phyloP scores from a whole-genome alignment of 1,139 yeast genomes.

The Suhomyces atakaporum region DNA sequence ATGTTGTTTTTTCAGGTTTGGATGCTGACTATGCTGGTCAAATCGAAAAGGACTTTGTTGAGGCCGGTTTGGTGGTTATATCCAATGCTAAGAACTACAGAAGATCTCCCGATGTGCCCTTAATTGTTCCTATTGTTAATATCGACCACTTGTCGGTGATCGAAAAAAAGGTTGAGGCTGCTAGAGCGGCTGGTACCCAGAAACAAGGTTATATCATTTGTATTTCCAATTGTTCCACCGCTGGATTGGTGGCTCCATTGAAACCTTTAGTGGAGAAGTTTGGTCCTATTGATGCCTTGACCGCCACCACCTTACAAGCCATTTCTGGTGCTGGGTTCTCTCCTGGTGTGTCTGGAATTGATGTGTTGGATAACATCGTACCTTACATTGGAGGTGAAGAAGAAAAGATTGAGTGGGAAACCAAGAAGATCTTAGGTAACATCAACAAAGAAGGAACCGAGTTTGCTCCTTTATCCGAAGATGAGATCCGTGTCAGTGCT shows the following conservation, averaged over 20 bases:
- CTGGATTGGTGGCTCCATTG: slow-evolving; percentile 95
- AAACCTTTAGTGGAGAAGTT: slow-evolving; percentile 85
- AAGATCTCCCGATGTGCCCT: slow-evolving; percentile 83
- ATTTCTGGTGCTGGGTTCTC: slow-evolving; percentile 98
- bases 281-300: slow-evolving; percentile 85
- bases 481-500: slow-evolving; percentile 84
- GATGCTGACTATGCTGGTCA: slow-evolving; percentile 94
- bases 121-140: slow-evolving; percentile 93
- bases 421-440: slow-evolving; percentile 85
- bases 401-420: slow-evolving; percentile 98
- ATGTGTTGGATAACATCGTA: slow-evolving; percentile 88
- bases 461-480: slow-evolving; percentile 63
- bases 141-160: slow-evolving; percentile 88
- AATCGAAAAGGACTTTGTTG: slow-evolving; percentile 81
- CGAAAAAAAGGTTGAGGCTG: slow-evolving; percentile 56
- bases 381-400: slow-evolving; percentile 97
- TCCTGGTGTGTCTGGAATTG: slow-evolving; percentile 97
- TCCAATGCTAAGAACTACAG: slow-evolving; percentile 97
- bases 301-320: slow-evolving; percentile 94
- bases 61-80: slow-evolving; percentile 77
- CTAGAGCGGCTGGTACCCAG: slow-evolving; percentile 52
- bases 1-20: slow-evolving; percentile 90
- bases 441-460: slow-evolving; percentile 55
- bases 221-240: slow-evolving; percentile 97
- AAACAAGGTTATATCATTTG: slow-evolving; percentile 86